These are phyloP conservation scores for Yarrowia sp. DNA, from an alignment of 805 yeast species.

Conservation along the genomic window DNA sequence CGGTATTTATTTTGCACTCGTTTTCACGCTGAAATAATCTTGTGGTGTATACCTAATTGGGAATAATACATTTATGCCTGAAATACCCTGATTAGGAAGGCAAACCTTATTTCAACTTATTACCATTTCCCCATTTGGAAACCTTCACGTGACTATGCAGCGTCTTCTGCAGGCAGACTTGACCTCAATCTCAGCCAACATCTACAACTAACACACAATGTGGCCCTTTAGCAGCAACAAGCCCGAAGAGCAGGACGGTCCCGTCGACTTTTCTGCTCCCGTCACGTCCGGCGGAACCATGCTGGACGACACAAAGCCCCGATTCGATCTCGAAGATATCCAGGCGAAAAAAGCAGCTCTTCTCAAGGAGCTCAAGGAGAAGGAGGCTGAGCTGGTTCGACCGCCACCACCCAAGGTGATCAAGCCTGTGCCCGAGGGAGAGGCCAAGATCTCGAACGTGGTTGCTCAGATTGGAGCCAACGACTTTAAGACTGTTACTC, in stretches of 20 bases:
- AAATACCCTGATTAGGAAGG: background rate
- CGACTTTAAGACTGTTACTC: conserved; percentile 37
- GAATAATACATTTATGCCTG: no score
- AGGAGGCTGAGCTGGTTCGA: conserved; percentile 10
- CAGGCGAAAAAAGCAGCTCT: conserved; percentile 20
- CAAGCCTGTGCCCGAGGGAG: conserved; percentile 24
- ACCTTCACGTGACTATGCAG: background rate
- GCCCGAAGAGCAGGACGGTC: background rate
- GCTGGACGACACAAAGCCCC: conserved; percentile 3
- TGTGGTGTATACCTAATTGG: no score
- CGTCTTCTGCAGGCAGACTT: conserved; percentile 1
- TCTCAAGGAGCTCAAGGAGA: conserved; percentile 17
- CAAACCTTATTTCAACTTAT: background rate
- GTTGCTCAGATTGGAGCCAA: conserved; percentile 29
- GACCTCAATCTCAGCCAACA: background rate
- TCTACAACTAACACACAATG: background rate
- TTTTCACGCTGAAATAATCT: no score
- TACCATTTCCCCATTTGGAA: background rate
- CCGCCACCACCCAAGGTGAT: conserved; percentile 12
- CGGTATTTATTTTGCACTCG: no score
- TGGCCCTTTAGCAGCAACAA: conserved; percentile 12
- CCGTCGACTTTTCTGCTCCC: conserved; percentile 17
- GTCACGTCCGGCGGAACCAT: background rate
- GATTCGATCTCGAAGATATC: conserved; percentile 20
- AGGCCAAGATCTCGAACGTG: conserved; percentile 12